Evolutionary conservation across 768 basidiomycete species (phyloP).

Genomic region (Lactarius akahatsu): DNA sequence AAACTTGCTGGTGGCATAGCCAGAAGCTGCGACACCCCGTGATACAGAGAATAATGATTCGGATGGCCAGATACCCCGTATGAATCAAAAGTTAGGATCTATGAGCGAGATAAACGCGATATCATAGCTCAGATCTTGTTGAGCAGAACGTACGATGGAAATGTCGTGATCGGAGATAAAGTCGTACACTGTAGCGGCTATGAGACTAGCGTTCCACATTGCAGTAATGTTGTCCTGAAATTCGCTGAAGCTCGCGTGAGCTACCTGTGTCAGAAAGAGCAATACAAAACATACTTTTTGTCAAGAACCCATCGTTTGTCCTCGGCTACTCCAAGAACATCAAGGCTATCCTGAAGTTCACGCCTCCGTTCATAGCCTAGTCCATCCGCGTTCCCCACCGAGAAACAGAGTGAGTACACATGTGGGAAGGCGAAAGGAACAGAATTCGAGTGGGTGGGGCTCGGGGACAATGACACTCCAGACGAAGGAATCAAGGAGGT

Average conservation of each 20-base stretch:
- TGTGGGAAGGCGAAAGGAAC: constrained; percentile 29
- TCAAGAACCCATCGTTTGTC: constrained; percentile 62
- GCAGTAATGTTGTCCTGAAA: constrained; percentile 74
- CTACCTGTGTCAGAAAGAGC: constrained; percentile 20
- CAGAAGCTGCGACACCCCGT: constrained; percentile 51
- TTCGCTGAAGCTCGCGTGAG: constrained; percentile 42
- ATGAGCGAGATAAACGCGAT: constrained; percentile 29
- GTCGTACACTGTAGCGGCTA: constrained; percentile 57
- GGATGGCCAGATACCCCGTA: constrained; percentile 80
- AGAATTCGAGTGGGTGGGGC: not conserved
- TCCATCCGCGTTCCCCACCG: constrained; percentile 76
- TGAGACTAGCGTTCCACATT: constrained; percentile 59
- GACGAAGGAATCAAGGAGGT: constrained; percentile 44
- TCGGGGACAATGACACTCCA: not conserved
- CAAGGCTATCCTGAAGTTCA: constrained; percentile 65
- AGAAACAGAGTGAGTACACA: constrained; percentile 70
- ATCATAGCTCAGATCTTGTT: not conserved
- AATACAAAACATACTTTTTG: constrained; percentile 50
- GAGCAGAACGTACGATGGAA: constrained; percentile 50
- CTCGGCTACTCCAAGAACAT: constrained; percentile 60
- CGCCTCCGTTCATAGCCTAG: constrained; percentile 56
- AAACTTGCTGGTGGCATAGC: constrained; percentile 22
- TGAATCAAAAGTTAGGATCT: constrained; percentile 87
- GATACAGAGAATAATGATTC: constrained; percentile 74
- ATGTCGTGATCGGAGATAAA: constrained; percentile 62